Base-by-base conservation (phyloP, 2,329 filamentous ascomycete genomes). In the Penicillium sp. region DNA sequence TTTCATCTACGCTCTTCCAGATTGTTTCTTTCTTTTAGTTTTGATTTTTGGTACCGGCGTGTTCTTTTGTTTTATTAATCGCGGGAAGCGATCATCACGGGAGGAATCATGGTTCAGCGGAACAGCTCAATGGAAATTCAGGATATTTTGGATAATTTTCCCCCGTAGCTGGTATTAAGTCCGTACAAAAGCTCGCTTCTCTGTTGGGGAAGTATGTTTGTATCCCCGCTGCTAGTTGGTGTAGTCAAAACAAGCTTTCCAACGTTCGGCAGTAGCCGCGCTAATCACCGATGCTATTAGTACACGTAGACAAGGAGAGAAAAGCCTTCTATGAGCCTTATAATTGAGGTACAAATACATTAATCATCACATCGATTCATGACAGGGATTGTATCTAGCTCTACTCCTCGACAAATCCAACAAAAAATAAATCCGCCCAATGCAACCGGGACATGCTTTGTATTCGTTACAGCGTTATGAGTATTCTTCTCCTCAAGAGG, bases 381-480 rank as follows among this genome's bases (percentile, higher is more conserved):
- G 12, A 29, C 33, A 55, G 21, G 31, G 25, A 8, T 17, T 51
- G 15, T 47, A 57, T 48, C n/a, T 25, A 19, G 51, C 45, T 31
- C 35, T 27, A 29, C 19, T 41, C 27, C 29, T 38, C n/a, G 4
- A 27, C 10, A 48, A 58, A 35, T 36, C 43, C 19, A 45, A 55
- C 17, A 49, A 57, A 54, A 59, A 31, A 48, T 35, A 50, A 45
- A 43, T 50, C 48, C 45, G 41, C 55, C 48, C 48, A 41, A 56
- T 60, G 60, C 49, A 58, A 49, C 29, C 27, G 42, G 36, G 41
- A 29, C 23, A 58, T 56, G 58, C 39, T 60, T 53, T 53, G 50
- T 49, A 38, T 60, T 63, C 63, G 50, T 66, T 59, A 63, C 41
- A 60, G 43, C 58, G 48, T 60, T 53, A 62, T 52, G 25, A 25